A percentile compares a stretch with the other conserved stretches of the same genome.
Conservation (phyloP, 176 grass and related monocot genomes). For the Melocanna baccifera region DNA sequence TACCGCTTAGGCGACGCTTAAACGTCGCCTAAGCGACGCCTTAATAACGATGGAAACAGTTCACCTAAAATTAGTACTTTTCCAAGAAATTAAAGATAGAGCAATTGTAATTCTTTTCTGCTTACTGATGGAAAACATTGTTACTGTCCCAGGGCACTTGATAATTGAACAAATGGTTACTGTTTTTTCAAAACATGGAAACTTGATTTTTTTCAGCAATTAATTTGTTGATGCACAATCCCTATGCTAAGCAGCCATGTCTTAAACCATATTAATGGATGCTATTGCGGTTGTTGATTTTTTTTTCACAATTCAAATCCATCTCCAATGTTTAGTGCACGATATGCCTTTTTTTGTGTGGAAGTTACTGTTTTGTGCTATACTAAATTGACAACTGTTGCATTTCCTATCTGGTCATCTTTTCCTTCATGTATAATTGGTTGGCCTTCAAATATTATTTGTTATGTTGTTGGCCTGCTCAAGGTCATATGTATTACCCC, state of each 20-base stretch:
- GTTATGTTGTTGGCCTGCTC: neutral
- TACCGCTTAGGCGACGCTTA: too few relatives aligned
- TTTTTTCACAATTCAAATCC: neutral
- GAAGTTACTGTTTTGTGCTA: too few relatives aligned
- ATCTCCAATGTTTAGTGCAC: neutral
- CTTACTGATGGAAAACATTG: neutral
- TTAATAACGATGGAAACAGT: too few relatives aligned
- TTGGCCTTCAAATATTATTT: neutral
- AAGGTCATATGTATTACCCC: neutral
- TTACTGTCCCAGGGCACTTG: neutral
- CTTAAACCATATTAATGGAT: neutral
- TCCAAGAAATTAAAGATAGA: neutral
- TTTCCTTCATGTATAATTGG: neutral
- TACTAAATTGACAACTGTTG: neutral
- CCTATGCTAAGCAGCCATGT: neutral
- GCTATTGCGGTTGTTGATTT: neutral
- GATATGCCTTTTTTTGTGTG: neutral
- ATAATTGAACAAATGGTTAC: neutral
- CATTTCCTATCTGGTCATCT: neutral
- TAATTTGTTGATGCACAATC: neutral
- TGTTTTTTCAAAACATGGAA: neutral
- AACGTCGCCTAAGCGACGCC: too few relatives aligned
- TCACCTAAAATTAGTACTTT: neutral
- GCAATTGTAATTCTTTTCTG: neutral
- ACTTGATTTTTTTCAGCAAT: neutral